phyloP scores from a whole-genome alignment of 2,329 filamentous ascomycete species.

The Nemania sp. region DNA sequence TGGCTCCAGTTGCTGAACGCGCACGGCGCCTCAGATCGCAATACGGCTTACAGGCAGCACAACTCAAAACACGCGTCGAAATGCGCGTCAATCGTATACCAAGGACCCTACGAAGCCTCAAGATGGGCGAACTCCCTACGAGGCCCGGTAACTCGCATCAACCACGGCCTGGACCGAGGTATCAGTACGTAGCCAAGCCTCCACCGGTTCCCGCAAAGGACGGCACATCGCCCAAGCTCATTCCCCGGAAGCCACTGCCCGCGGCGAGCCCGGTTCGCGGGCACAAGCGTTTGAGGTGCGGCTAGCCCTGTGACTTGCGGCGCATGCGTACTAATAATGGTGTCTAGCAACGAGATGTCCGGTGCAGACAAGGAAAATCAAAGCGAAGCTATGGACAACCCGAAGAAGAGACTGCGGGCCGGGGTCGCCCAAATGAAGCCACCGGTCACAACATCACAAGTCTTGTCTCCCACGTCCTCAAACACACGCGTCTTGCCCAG shows the following conservation, averaged over 20 bases:
- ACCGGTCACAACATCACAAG: constrained; percentile 56
- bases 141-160: constrained; percentile 54
- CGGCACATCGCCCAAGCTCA: constrained; percentile 42
- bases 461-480: constrained; percentile 81
- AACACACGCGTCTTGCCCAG: constrained; percentile 73
- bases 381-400: constrained; percentile 60
- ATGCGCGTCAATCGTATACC: constrained; percentile 94
- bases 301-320: constrained; percentile 27
- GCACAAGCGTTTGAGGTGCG: constrained; percentile 59
- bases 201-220: constrained; percentile 59
- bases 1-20: constrained; percentile 41
- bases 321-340: constrained; percentile 33
- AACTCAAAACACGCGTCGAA: constrained; percentile 83
- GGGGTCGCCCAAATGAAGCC: constrained; percentile 46
- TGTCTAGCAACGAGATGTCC: constrained; percentile 63
- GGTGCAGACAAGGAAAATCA: constrained; percentile 80
- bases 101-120: constrained; percentile 73
- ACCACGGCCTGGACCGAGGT: constrained; percentile 37
- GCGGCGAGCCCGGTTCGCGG: constrained; percentile 37
- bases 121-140: constrained; percentile 76
- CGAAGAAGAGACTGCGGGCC: constrained; percentile 68
- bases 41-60: constrained; percentile 85
- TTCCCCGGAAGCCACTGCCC: constrained; percentile 44
- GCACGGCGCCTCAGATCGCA: constrained; percentile 83
- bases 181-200: constrained; percentile 41